Evolutionary conservation across 306 rosid genomes (phyloP), one percentile per base, ranked within the genome.

Genomic region (Medicago ruthenica): DNA sequence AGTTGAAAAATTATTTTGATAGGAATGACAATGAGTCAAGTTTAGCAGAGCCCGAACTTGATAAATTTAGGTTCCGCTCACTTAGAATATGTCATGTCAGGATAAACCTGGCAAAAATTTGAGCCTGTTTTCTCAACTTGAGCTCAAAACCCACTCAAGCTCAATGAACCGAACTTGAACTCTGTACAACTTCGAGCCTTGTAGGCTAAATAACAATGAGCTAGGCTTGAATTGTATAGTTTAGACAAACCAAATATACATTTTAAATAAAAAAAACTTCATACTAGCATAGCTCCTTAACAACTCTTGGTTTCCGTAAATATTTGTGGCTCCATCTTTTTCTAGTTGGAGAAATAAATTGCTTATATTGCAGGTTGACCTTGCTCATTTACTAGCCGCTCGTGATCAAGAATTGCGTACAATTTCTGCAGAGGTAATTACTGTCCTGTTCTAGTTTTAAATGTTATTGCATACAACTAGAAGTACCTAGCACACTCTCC

Each of bases 401-500:
- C 98, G 98, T 79, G 99, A 96, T 86, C 99, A 96, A 82, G 99
- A 96, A 84, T 80, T 96, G 61, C 85, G 99, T 77, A 92, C 99
- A 3, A 89, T 92, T 75, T 86, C 97, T 17, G 99, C 99, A 6
- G 99, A 96, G 98, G 98, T 96, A 89, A 66, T 76, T 76, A 36
- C 67, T 62, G 51, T 58, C 75, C 18, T 17, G 39, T 69, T 72
- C 13, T 81, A 42, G 71, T 59, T 57, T 67, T 58, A 18, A 47
- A 16, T 76, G 65, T 50, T 18, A 55, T 18, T 42, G 15, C 20
- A 6, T 67, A 53, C 66, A 54, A 54, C 16, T 34, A 17, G 5
- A 59, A 71, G 51, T 54, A 36, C 50, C 64, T 37, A 71, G 8
- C 22, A 3, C 37, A 12, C 18, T 71, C 14, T 13, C 54, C 67